Percentiles rank a stretch among this genome's conserved stretches.
Evolutionary conservation across 306 rosid species (phyloP).

Genomic region (Acacia crassicarpa): DNA sequence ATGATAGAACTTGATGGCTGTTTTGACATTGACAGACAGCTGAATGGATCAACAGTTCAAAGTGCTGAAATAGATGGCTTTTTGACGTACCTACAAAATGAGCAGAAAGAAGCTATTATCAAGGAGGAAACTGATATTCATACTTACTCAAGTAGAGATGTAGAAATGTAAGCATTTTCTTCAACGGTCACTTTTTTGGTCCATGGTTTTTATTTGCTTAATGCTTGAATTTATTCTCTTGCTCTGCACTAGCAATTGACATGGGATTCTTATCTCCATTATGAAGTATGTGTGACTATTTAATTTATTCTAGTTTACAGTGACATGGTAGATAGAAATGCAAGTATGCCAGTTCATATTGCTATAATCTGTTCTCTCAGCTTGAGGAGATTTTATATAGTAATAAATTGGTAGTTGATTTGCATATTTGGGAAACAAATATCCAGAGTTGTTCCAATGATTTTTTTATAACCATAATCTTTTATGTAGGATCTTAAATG

Average conservation of each 20-base stretch:
- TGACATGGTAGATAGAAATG: constrained; percentile 1
- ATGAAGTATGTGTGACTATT: background rate
- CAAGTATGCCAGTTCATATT: constrained; percentile 15
- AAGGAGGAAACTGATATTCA: constrained; percentile 70
- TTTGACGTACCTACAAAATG: constrained; percentile 63
- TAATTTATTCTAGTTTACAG: background rate
- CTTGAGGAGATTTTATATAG: background rate
- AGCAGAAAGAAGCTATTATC: constrained; percentile 55
- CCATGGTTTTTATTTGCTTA: constrained; percentile 2
- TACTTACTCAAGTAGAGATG: constrained; percentile 79
- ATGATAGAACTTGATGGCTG: constrained; percentile 8
- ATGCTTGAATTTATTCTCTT: constrained; percentile 8
- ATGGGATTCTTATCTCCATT: background rate
- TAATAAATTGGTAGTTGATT: background rate
- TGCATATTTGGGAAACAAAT: background rate
- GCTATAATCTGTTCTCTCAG: background rate
- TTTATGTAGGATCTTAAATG: constrained; percentile 62
- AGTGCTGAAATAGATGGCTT: constrained; percentile 87
- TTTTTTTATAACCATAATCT: constrained; percentile 24
- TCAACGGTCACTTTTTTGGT: constrained; percentile 5
- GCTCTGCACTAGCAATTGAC: background rate
- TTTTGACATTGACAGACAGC: constrained; percentile 56
- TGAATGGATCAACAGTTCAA: constrained; percentile 53
- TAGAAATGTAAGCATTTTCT: constrained; percentile 65
- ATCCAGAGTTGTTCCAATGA: background rate